Base-by-base conservation (phyloP, 176 grass and related monocot species). In the Lolium multiflorum region DNA sequence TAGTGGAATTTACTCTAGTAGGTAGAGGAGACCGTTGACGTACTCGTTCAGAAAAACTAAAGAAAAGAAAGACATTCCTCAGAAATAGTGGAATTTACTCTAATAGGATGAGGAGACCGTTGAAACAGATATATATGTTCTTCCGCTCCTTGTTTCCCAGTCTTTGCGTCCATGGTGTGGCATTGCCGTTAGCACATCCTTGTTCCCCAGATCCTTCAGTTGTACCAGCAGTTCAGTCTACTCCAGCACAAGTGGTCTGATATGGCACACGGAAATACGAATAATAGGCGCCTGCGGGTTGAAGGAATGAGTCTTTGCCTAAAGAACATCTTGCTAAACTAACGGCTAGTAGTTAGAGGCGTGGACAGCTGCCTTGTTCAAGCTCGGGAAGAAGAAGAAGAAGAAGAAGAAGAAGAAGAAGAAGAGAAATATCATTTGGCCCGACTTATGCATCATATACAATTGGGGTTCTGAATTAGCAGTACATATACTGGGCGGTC, bases 341-440 rank as follows among this genome's bases (percentile, higher is more conserved):
- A 47, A 55, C 14, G 49, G 57, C 80, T 12, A 67, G 89, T 83
- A 5, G 84, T 91, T 91, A 35, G 89, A 68, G 80, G 54, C 37
- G 80, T 81, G 31, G 22, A 4, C 47, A 15, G 24, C 14, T 15
- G n/a, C 43, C 63, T 25, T 64, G 24, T 66, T 14, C 8, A 61
- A 60, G 21, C 38, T 71, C 1, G 28, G 44, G 28, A 31, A 31
- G 28, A 31, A 31, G 28, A 31, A 31, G 28, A 31, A 31, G 2
- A 31, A 31, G 28, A 31, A 31, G 44, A 46, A 16, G 50, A 52
- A 52, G 35, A 81, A 71, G 2, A 11, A 24, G 54, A 25, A 7
- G 2, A 46, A 11, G 22, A 81, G 18, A 75, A 47, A 20, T 24
- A 37, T 37, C 10, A 14, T 49, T 49, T 8, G 51, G 58, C 61